These are phyloP conservation scores for Porcisia deanei DNA, from an alignment of 208 protist species.

Conservation along the genomic window DNA sequence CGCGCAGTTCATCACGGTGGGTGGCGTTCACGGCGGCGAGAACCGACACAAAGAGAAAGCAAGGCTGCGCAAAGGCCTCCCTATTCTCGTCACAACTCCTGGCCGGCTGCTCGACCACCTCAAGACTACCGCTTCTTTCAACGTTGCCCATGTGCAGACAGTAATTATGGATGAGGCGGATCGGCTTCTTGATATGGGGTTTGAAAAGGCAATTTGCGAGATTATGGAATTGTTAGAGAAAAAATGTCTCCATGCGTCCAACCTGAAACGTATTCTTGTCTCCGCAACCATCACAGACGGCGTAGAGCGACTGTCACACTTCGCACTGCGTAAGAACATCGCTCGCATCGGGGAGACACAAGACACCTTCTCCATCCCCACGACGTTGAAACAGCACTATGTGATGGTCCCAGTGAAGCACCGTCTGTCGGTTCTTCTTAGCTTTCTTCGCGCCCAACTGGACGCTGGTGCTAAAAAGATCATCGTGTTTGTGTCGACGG, in stretches of 20 bases:
- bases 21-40: conserved; percentile 75
- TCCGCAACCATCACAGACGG: conserved; percentile 95
- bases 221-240: conserved; percentile 93
- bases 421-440: conserved; percentile 95
- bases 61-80: conserved; percentile 80
- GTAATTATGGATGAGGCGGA: conserved; percentile 98
- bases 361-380: conserved; percentile 78
- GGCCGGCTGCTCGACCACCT: conserved; percentile 91
- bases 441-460: conserved; percentile 83
- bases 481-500: conserved; percentile 98
- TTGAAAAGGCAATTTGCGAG: conserved; percentile 96
- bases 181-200: conserved; percentile 99
- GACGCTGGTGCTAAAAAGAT: conserved; percentile 94
- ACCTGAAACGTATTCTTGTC: conserved; percentile 97
- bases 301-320: conserved; percentile 88
- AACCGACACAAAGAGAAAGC: conserved; percentile 90
- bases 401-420: conserved; percentile 75
- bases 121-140: conserved; percentile 70
- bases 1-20: conserved; percentile 87
- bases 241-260: conserved; percentile 79
- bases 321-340: conserved; percentile 78
- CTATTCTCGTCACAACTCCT: conserved; percentile 83
- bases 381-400: conserved; percentile 77
- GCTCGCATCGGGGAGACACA: conserved; percentile 60
- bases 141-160: conserved; percentile 68